Base-by-base conservation (phyloP, 352 stramenopile species). In the Blastocystis sp. region DNA sequence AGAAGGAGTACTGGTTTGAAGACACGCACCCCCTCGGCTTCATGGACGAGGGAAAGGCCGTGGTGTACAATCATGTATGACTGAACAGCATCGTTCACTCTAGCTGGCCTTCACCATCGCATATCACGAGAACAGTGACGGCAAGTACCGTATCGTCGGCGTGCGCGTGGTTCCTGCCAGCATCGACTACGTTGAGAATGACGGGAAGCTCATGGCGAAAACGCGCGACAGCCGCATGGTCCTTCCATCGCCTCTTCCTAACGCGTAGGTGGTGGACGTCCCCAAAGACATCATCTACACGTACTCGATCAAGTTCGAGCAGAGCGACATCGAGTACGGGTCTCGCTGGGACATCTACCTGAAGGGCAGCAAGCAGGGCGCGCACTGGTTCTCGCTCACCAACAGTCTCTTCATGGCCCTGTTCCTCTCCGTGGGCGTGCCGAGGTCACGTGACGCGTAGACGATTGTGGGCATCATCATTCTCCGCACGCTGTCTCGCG, bases 331-430 rank as follows among this genome's bases (percentile, higher is more conserved):
- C 63, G 91, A 94, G 62, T 99, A 97, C 97, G 94, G 98, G 31
- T 94, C 98, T 91, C 94, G 98, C 62, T 99, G 98, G 98, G 98
- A 99, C 92, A 95, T 98, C n/a, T 99, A 99, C 93, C 96, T 99
- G 31, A 93, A 93, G 41, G 91, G 92, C 91, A 95, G 92, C 88
- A 95, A 96, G 92, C 94, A 81, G 37, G 96, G 98, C 93, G 98
- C 99, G 91, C 97, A 98, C 91, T 99, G 97, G 93, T 99, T 99
- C 93, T 97, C 96, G 88, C 99, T 99, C 92, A 96, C 99, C 90
- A 99, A 99, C 93, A 98, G 95, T 71, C 94, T 99, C 78, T 98
- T 99, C 96, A 99, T 99, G 91, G 97, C 98, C 61, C 92, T 99
- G 9, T 99, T 99, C 93, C 94, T 99, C 65, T 98, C 96, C 6